A percentile compares a stretch with the other conserved stretches of the same genome.
These are phyloP conservation scores for Xanthoconium stramineum DNA, from an alignment of 768 basidiomycete genomes.

Conservation along the genomic window DNA sequence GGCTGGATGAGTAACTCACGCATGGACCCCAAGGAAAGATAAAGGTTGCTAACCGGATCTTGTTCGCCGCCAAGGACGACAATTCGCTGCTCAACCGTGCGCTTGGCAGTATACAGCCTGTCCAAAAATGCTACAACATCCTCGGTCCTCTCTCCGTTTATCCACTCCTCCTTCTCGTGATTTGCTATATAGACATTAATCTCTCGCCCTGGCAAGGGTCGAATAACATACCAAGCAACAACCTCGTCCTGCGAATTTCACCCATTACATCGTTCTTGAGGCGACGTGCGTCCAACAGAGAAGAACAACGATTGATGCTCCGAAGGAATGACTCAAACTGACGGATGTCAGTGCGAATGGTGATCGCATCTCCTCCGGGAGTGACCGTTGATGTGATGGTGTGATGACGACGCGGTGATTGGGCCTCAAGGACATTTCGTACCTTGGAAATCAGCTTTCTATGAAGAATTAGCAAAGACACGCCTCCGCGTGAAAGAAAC, in stretches of 20 bases:
- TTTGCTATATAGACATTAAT: constrained; percentile 47
- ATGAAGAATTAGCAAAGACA: constrained; percentile 5
- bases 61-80: constrained; percentile 70
- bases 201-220: neutral
- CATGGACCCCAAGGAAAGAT: neutral
- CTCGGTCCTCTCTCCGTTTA: constrained; percentile 81
- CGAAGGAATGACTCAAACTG: constrained; percentile 91
- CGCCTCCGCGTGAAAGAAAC: neutral
- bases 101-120: constrained; percentile 84
- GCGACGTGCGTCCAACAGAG: constrained; percentile 82
- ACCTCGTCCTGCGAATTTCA: constrained; percentile 82
- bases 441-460: constrained; percentile 88
- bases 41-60: constrained; percentile 46
- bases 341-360: constrained; percentile 72
- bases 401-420: constrained; percentile 56
- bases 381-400: constrained; percentile 40
- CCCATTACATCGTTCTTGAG: constrained; percentile 89
- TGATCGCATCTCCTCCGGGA: constrained; percentile 65
- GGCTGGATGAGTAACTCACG: neutral
- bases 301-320: constrained; percentile 78
- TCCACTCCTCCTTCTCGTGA: constrained; percentile 87
- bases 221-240: constrained; percentile 56
- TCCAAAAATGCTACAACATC: constrained; percentile 85
- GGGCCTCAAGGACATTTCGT: constrained; percentile 77
- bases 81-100: constrained; percentile 84